Base-by-base conservation (phyloP, 148 eudicot genomes). In the Silene latifolia region DNA sequence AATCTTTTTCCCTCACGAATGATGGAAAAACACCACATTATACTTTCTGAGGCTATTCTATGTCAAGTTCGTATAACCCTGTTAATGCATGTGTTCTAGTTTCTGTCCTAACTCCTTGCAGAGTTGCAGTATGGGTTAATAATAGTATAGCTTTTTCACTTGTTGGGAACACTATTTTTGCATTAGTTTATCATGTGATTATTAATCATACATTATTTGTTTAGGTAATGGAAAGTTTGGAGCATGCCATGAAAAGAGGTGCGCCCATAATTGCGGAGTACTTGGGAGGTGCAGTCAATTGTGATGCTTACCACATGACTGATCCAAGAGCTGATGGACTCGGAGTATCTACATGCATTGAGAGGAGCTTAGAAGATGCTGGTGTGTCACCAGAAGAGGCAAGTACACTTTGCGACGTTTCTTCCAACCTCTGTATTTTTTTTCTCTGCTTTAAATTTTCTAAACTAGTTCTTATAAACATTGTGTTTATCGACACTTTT, bases 381-480 rank as follows among this genome's bases (percentile, higher is more conserved):
- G 98, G 98, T 79, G 98, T 93, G 64, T 89, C 98, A 23, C 90
- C 91, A 29, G 98, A 93, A 80, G 98, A 93, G 98, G 98, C 91
- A 74, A 64, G 67, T 63, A 48, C 51, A n/a, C 74, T 53, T 72
- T n/a, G 9, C 56, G 14, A 21, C 15, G n/a, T 19, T 47, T 53
- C 3, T 11, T 7, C 13, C 8, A 19, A 9, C 61, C 46, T 75
- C 20, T 62, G 56, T 24, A 64, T 70, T 66, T 4, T 7, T 3
- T 39, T 39, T 39, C 44, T 39, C 44, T 39, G 44, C 44, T 6
- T 39, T 39, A 14, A 25, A 63, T 3, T 63, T 25, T 4, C 67
- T 4, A 25, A 25, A 63, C 9, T 4, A 27, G 23, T 25, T 25
- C 23, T 19, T 58, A 6, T 19, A 27, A 25, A 2, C 29, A 25